A percentile compares a stretch with the other conserved stretches of the same genome.
These are phyloP conservation scores for Silybum marianum DNA, from an alignment of 129 eudicot genomes.

Conservation along the genomic window DNA sequence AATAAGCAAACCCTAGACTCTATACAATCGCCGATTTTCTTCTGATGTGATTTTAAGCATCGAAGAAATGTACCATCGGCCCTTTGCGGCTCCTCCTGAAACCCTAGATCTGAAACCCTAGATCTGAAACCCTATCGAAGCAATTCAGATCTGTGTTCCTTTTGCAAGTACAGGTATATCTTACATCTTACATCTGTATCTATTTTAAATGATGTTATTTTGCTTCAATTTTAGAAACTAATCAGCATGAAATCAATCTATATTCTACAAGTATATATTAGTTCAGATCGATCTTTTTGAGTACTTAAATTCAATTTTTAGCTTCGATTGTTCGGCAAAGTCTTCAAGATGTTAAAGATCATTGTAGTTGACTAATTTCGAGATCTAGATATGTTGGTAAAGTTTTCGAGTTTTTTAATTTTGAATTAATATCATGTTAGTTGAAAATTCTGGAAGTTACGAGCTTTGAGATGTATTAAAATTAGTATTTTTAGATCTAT, in stretches of 20 bases:
- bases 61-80: conserved; percentile 4
- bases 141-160: neutral
- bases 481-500: neutral
- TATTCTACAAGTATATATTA: neutral
- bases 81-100: neutral
- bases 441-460: neutral
- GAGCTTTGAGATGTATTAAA: neutral
- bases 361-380: neutral
- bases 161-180: conserved; percentile 16
- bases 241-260: neutral
- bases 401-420: neutral
- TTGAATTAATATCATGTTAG: neutral
- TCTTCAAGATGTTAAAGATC: neutral
- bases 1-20: conserved; percentile 20
- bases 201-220: neutral
- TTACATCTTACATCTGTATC: neutral
- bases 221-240: neutral
- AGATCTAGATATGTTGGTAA: neutral
- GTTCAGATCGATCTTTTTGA: neutral
- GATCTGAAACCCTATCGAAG: neutral
- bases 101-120: neutral
- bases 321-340: neutral
- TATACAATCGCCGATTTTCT: conserved; percentile 24
- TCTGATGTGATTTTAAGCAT: neutral
- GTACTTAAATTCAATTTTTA: neutral